Evolutionary conservation across 1,284 basidiomycete species (phyloP).

Genomic region (Lignosus rhinocerotis): DNA sequence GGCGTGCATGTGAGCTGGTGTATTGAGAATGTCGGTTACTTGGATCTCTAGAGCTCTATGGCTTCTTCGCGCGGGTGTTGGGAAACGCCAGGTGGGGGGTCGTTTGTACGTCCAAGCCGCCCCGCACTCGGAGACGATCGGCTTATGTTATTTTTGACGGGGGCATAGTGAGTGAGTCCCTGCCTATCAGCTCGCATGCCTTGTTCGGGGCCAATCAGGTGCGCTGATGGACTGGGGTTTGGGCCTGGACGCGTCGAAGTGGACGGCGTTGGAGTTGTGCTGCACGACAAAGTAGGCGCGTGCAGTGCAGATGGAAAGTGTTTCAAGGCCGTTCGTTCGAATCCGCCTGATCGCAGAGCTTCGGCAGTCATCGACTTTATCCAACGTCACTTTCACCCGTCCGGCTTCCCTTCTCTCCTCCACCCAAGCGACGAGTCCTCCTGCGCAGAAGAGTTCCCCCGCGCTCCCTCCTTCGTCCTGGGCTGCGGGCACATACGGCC

Average conservation of each 20-base stretch:
- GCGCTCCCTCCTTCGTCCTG: background rate
- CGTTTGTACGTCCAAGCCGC: background rate
- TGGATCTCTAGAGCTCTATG: too few species aligned
- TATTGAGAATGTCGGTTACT: background rate
- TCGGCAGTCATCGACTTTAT: slow-evolving; percentile 15
- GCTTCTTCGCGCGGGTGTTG: background rate
- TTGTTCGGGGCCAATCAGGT: background rate
- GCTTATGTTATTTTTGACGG: background rate
- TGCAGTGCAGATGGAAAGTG: background rate
- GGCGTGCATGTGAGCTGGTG: slow-evolving; percentile 9
- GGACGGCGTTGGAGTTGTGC: too few species aligned
- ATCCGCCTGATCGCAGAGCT: background rate
- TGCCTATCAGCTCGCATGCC: background rate
- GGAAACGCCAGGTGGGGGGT: background rate
- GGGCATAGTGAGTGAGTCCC: background rate
- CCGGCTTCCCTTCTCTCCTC: slow-evolving; percentile 14
- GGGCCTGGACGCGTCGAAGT: background rate
- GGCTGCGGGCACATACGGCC: too few species aligned
- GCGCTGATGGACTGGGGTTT: background rate
- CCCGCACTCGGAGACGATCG: background rate
- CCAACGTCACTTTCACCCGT: slow-evolving; percentile 16
- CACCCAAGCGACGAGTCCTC: background rate
- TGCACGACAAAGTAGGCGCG: background rate
- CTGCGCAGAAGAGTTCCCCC: background rate
- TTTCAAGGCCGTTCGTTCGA: background rate